Evolutionary conservation across 1,139 yeast genomes (phyloP), one percentile per base, ranked within the genome.

Genomic region (Scheffersomyces lignicola): DNA sequence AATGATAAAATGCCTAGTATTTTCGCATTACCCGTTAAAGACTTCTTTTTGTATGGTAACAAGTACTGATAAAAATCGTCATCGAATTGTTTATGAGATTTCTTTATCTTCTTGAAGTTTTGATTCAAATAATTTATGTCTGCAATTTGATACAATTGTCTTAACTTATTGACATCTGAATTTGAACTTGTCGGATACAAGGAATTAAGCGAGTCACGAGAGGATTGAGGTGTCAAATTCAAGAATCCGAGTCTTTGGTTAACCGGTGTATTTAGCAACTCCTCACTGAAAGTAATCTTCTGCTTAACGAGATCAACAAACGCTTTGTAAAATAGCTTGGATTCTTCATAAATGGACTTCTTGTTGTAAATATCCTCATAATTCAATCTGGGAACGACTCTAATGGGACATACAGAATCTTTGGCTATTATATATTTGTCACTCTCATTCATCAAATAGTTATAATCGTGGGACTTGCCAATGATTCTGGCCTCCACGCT

Each of bases 401-500:
- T 47, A 14, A 69, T 54, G 4, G 69, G 67, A 29, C 57, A 47
- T 6, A 52, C 49, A 3, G 57, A 54, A 33, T 65, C 70, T 27
- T 59, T 58, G 3, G 70, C 70, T 31, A 69, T 54, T 15, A 69
- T 63, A 38, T 67, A 70, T 40, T 59, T 64, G 38, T 70, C 70
- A 13, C 42, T 39, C 6, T 42, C 37, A 3, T 38, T 38, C 3
- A 38, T 32, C n/a, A 38, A 37, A 26, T 40, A 35, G 3, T 47
- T 38, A 41, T 65, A 70, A 35, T 65, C 72, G 15, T 63, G 58
- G 1, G 73, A 69, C 29, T 58, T 60, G 1, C 75, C 76, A 23
- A 70, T 63, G 13, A 70, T 60, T 48, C 73, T 58, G 14, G 74
- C 72, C 24, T 64, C 66, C 7, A 70, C 62, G 37, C 65, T 55